phyloP scores from a whole-genome alignment of 2,329 filamentous ascomycete species.

The Dothiorella sarmentorum region DNA sequence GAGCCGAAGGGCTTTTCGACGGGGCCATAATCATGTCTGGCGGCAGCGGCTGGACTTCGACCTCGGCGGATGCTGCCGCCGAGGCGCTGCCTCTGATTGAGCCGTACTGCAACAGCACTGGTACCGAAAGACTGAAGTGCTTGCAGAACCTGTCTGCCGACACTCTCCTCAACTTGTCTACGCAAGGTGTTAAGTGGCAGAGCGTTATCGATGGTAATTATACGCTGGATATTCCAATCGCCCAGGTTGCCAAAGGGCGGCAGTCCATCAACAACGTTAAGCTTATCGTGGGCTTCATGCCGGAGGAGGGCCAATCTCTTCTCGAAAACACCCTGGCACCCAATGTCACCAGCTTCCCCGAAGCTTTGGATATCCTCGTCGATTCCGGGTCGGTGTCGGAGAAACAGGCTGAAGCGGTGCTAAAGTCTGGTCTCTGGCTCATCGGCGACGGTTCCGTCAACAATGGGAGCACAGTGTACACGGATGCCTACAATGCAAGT shows the following conservation, averaged over 20 bases:
- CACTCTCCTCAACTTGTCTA: slow-evolving; percentile 20
- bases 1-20: slow-evolving; percentile 37
- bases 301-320: slow-evolving; percentile 3
- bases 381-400: neutral
- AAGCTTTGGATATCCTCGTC: neutral
- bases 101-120: slow-evolving; percentile 29
- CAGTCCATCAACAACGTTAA: neutral
- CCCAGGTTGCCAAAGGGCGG: neutral
- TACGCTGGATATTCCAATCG: neutral
- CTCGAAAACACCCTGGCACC: neutral
- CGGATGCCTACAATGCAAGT: neutral
- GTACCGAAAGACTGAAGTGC: neutral
- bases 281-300: slow-evolving; percentile 3
- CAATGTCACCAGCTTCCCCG: neutral
- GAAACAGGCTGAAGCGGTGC: neutral
- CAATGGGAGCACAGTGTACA: neutral
- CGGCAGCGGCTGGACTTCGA: slow-evolving; percentile 29
- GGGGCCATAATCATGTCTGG: slow-evolving; percentile 41
- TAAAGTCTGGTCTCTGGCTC: neutral
- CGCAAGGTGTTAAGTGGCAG: neutral
- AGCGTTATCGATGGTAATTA: neutral
- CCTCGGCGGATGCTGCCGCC: slow-evolving; percentile 30
- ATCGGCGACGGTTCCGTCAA: neutral
- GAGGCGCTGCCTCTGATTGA: neutral
- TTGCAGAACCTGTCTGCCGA: slow-evolving; percentile 21